These are phyloP conservation scores for Yamadazyma dendronema DNA, from an alignment of 1,139 yeast genomes.

Conservation along the genomic window DNA sequence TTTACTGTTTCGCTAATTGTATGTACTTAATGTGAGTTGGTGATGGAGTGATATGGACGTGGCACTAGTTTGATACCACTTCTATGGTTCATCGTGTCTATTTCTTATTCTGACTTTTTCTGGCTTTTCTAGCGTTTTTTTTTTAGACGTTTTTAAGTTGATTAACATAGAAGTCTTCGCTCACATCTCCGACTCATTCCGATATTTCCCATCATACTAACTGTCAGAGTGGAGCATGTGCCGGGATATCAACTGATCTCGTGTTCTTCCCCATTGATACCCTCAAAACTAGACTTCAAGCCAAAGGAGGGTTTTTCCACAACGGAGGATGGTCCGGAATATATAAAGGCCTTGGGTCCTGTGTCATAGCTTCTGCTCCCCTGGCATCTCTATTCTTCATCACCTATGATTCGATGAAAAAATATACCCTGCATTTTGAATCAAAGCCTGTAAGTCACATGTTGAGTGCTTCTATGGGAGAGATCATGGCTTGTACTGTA, in stretches of 20 bases:
- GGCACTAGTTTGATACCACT: background rate
- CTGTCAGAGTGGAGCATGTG: slow-evolving; percentile 81
- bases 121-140: background rate
- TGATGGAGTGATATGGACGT: background rate
- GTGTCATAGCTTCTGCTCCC: slow-evolving; percentile 94
- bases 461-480: slow-evolving; percentile 87
- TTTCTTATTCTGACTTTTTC: too few species aligned
- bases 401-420: slow-evolving; percentile 79
- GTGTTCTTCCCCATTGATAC: slow-evolving; percentile 97
- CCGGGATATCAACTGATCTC: slow-evolving; percentile 93
- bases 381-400: slow-evolving; percentile 86
- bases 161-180: too few species aligned
- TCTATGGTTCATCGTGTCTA: too few species aligned
- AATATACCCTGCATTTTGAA: slow-evolving; percentile 36
- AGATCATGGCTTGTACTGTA: slow-evolving; percentile 86
- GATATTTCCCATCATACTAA: slow-evolving; percentile 12
- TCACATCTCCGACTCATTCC: too few species aligned
- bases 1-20: slow-evolving; percentile 16
- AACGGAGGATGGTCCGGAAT: slow-evolving; percentile 95
- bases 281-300: slow-evolving; percentile 87
- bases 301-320: slow-evolving; percentile 86
- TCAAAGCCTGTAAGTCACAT: slow-evolving; percentile 59
- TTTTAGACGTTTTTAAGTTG: too few species aligned
- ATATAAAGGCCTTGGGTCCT: slow-evolving; percentile 89
- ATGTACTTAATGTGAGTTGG: slow-evolving; percentile 7